These are phyloP conservation scores for Pyronema domesticum DNA, from an alignment of 495 filamentous ascomycete genomes.

Conservation along the genomic window DNA sequence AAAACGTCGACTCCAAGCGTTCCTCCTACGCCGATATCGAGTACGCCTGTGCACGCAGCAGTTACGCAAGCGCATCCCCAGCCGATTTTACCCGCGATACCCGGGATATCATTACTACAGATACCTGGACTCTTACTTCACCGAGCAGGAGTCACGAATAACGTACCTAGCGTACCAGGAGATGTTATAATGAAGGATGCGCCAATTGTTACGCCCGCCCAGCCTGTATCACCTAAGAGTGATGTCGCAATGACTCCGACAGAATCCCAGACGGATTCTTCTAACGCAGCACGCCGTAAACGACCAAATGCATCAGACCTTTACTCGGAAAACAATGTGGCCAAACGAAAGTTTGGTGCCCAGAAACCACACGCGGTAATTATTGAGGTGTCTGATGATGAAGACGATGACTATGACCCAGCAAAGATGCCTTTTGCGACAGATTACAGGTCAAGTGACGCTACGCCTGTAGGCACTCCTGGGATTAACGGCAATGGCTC, in stretches of 20 bases:
- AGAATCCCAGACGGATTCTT: neutral
- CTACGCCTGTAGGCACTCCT: neutral
- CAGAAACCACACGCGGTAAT: slow-evolving; percentile 31
- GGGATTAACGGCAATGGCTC: neutral
- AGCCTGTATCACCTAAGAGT: neutral
- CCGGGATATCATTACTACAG: slow-evolving; percentile 6
- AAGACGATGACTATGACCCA: slow-evolving; percentile 26
- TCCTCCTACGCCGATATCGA: slow-evolving; percentile 22
- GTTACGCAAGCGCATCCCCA: slow-evolving; percentile 2
- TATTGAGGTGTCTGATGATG: slow-evolving; percentile 56
- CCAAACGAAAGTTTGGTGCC: slow-evolving; percentile 45
- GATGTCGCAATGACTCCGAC: no score
- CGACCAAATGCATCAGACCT: slow-evolving; percentile 79
- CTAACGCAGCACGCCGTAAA: slow-evolving; percentile 34
- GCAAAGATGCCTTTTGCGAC: slow-evolving; percentile 11
- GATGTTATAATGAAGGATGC: slow-evolving; percentile 23
- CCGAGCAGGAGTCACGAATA: slow-evolving; percentile 3
- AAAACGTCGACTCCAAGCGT: slow-evolving; percentile 15
- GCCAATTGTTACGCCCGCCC: neutral
- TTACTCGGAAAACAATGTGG: slow-evolving; percentile 31
- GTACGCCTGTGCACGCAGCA: slow-evolving; percentile 15
- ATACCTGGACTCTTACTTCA: slow-evolving; percentile 19
- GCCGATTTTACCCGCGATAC: slow-evolving; percentile 4
- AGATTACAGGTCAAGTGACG: neutral
- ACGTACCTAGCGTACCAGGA: slow-evolving; percentile 1